A percentile compares a stretch with the other conserved stretches of the same genome.
Evolutionary conservation across 352 stramenopile species (phyloP).

Genomic region (Pythium vanterpoolii): DNA sequence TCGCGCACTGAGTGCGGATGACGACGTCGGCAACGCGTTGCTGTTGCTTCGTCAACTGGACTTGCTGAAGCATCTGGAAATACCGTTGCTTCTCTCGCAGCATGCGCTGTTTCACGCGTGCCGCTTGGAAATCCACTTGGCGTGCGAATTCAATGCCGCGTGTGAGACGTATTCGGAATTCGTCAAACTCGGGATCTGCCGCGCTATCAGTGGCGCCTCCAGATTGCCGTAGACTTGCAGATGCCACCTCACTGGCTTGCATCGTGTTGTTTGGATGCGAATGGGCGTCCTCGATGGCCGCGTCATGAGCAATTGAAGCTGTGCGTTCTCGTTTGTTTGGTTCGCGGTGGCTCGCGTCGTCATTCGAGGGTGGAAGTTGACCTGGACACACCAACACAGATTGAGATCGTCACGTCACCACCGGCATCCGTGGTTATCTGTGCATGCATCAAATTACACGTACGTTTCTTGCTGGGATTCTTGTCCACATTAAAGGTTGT

Average conservation of each 20-base stretch:
- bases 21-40: constrained; percentile 59
- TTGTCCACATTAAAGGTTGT: neutral
- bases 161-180: constrained; percentile 67
- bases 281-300: neutral
- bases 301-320: neutral
- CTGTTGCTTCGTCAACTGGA: constrained; percentile 46
- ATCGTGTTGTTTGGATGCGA: neutral
- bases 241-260: neutral
- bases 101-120: constrained; percentile 31
- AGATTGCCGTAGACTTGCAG: neutral
- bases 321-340: constrained; percentile 16
- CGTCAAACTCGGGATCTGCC: constrained; percentile 30
- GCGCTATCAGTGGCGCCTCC: neutral
- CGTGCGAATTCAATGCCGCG: constrained; percentile 45
- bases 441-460: neutral
- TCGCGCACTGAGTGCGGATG: constrained; percentile 51
- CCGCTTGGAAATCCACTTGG: constrained; percentile 34
- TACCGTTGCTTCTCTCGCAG: constrained; percentile 47
- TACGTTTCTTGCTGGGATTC: constrained; percentile 20
- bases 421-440: too few species aligned
- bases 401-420: neutral
- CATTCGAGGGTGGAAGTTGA: constrained; percentile 6
- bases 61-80: constrained; percentile 32
- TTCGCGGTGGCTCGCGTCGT: neutral
- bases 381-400: constrained; percentile 6